Evolutionary conservation across 2,329 filamentous ascomycete genomes (phyloP), one percentile per base, ranked within the genome.

Genomic region (Dactylonectria macrodidyma): DNA sequence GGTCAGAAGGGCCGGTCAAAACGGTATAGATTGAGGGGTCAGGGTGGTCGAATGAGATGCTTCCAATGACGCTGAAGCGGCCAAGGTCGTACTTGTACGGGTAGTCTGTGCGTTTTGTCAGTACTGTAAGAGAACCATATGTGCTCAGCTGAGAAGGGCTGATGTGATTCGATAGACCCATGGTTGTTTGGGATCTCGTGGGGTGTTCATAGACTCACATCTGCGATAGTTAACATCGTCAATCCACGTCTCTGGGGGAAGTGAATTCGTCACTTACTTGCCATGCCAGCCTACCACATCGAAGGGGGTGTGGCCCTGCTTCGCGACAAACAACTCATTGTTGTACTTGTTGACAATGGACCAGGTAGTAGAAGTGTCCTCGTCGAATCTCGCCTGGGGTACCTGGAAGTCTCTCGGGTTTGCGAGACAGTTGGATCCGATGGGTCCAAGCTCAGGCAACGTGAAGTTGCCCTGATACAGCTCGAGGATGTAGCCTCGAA

Each of bases 231-330:
- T 22, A 73, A 55, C 9, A 12, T 55, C 16, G 22, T 57, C 22
- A 24, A 36, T 46, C 1, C 12, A 34, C 24, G 47, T 38, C 12
- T 41, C n/a, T 26, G 7, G n/a, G 14, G 4, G 19, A 16, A 10
- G 7, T 19, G 14, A 1, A 34, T 41, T 14, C 2, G 2, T 16
- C 69, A 92, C 91, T 82, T 93, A 95, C 73, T 90, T 93, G 50
- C 93, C 93, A 77, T 95, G 93, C 92, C 93, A 95, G 5, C 90
- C 92, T 2, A 94, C 93, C 0, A 95, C 89, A 77, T 95, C 92
- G 73, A 95, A 95, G 0, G 93, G 93, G 0, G 90, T 91, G 79
- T 95, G 93, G 10, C 85, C 81, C 81, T 95, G 93, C 5, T 70
- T 41, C 1, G 65, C 68, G 2, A 66, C 33, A 44, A 93, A 94